These are phyloP conservation scores for Camellia granthamiana DNA, from an alignment of 148 eudicot genomes.

Conservation along the genomic window DNA sequence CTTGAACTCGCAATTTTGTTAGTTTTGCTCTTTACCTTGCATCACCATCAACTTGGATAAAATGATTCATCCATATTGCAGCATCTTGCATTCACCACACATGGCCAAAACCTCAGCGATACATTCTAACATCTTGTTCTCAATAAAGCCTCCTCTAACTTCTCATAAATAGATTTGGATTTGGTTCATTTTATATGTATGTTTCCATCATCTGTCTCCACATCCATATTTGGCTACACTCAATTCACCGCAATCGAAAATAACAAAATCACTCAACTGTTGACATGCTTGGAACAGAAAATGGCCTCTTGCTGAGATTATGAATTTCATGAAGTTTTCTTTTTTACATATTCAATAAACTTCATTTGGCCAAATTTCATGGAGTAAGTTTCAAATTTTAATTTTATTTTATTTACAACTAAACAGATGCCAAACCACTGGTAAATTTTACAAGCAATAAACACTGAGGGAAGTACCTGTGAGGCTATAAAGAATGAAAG, in stretches of 20 bases:
- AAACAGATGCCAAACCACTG: background rate
- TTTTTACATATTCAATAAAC: background rate
- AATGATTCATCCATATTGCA: background rate
- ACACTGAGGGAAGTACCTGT: conserved; percentile 6
- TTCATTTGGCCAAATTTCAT: background rate
- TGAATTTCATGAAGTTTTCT: background rate
- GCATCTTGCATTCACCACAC: background rate
- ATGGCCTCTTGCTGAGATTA: background rate
- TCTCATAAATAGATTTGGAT: background rate
- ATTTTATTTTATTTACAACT: background rate
- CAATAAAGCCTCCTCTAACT: background rate
- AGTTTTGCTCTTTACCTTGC: background rate
- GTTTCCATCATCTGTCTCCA: background rate
- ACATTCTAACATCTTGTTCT: background rate
- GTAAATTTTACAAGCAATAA: background rate
- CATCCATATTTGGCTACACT: background rate
- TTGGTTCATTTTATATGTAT: background rate
- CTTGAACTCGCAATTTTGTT: background rate
- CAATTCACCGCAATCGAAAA: background rate
- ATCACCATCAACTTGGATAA: conserved; percentile 4
- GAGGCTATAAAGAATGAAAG: conserved; percentile 20
- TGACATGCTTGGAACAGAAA: background rate
- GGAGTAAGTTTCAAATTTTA: background rate
- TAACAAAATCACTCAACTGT: background rate
- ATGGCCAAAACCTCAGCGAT: background rate